phyloP scores from a whole-genome alignment of 148 eudicot genomes.

The Euryodendron excelsum region DNA sequence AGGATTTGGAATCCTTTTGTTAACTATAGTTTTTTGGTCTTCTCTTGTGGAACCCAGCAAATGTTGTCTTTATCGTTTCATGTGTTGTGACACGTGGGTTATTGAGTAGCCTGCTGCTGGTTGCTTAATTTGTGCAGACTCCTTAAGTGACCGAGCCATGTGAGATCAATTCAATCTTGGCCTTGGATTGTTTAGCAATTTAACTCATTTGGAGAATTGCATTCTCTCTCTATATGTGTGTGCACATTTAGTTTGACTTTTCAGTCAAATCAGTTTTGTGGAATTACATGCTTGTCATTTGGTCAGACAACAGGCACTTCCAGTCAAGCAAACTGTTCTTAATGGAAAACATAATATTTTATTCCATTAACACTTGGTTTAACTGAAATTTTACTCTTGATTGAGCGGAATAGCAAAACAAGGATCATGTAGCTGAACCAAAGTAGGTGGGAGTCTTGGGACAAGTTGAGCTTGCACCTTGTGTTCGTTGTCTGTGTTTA shows the following conservation, averaged over 20 bases:
- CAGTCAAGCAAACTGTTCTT: background rate
- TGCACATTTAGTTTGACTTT: background rate
- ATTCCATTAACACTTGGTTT: background rate
- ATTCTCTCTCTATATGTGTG: no score
- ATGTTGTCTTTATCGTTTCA: background rate
- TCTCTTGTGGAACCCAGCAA: background rate
- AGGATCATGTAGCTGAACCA: no score
- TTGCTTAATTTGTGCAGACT: constrained; percentile 2
- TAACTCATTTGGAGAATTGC: background rate
- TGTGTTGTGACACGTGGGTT: background rate
- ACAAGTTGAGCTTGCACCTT: background rate
- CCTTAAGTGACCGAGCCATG: background rate
- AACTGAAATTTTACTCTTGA: background rate
- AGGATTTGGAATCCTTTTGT: background rate
- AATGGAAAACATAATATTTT: background rate
- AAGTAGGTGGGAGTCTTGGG: background rate
- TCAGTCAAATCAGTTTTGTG: background rate
- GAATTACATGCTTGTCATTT: background rate
- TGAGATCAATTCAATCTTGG: background rate
- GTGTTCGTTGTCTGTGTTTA: background rate
- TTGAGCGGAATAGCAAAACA: background rate
- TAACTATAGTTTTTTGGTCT: background rate
- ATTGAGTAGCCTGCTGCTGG: background rate
- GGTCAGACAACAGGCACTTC: background rate
- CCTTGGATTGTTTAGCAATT: background rate